Conservation (phyloP, 768 basidiomycete genomes). For the Leucogyrophana mollusca region DNA sequence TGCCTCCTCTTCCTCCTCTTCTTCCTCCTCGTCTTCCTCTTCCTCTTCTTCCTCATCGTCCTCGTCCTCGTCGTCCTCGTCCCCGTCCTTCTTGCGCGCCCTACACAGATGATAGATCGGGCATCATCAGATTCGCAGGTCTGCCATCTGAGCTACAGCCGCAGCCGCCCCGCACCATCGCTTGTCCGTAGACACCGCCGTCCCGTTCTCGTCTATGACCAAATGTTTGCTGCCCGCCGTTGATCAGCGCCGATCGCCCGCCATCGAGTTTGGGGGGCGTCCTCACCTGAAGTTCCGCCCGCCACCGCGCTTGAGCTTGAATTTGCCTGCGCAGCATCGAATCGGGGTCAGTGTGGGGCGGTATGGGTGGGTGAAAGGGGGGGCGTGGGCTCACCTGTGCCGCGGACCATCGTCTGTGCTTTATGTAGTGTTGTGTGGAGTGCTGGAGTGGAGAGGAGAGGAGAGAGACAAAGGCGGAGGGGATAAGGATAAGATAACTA, state of each 20-base stretch:
- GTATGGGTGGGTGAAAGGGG: neutral
- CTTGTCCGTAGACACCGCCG: constrained; percentile 47
- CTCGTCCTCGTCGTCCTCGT: constrained; percentile 36
- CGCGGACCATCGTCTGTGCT: constrained; percentile 28
- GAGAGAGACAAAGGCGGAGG: neutral
- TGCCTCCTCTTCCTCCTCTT: constrained; percentile 24
- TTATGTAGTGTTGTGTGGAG: neutral
- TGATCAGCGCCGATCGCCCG: constrained; percentile 11
- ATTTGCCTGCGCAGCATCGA: constrained; percentile 54
- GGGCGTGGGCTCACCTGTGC: constrained; percentile 17
- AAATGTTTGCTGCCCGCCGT: constrained; percentile 52
- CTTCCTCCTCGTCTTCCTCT: constrained; percentile 42
- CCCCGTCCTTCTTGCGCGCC: constrained; percentile 22
- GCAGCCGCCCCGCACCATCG: too few relatives aligned
- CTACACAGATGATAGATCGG: constrained; percentile 11
- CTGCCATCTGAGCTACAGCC: too few relatives aligned
- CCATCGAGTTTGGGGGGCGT: constrained; percentile 10
- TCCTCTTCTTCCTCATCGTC: constrained; percentile 40
- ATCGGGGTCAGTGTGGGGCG: neutral
- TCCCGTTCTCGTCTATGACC: constrained; percentile 55
- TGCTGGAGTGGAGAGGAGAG: neutral
- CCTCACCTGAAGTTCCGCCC: constrained; percentile 79
- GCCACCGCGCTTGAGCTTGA: constrained; percentile 85
- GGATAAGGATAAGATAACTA: constrained; percentile 20
- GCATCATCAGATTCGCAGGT: too few relatives aligned